Base-by-base conservation (phyloP, 495 filamentous ascomycete species). In the Glarea lozoyensis region DNA sequence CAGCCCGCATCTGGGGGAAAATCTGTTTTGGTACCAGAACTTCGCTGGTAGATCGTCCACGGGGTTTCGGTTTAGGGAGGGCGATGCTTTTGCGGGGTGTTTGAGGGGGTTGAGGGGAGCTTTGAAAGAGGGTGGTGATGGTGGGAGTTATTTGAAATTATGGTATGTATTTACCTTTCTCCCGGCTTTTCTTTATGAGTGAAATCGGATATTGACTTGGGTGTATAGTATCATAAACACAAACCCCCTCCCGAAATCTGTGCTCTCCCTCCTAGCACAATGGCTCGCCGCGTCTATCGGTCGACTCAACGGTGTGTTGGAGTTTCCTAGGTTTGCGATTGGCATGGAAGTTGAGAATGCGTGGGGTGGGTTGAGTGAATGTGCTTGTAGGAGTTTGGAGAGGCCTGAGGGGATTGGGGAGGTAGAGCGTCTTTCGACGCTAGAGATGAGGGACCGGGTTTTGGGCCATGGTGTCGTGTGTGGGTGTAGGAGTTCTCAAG, bases 11-110 rank as follows among this genome's bases (percentile, higher is more conserved):
- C 22, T 42, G 23, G 4, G 3, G 3, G 39, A 42, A 12, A 19
- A 19, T 4, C 15, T 42, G 7, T 42, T 42, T n/a, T 42, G 39
- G 39, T 42, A 42, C n/a, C 39, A 42, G 24, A 27, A 42, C 9
- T 42, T 42, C 32, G 21, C 12, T 3, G 5, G 16, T 11, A 19
- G 23, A 15, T 15, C 23, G 6, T 42, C 39, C 1, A 30, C n/a
- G 2, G 6, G 12, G 9, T 16, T 30, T 20, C 10, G 15, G 23
- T 42, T 30, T 31, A 12, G 7, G 12, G 17, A n/a, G 13, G 24
- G 12, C n/a, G 23, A 19, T 30, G 32, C 13, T 10, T 42, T 42
- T 42, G 39, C 11, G 23, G n/a, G n/a, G 5, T 30, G 11, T 12
- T 31, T 42, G 23, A 10, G 18, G 2, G 32, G 32, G 15, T 19